Conservation (phyloP, 78 protist genomes). For the Dictyostelium capitatum region DNA sequence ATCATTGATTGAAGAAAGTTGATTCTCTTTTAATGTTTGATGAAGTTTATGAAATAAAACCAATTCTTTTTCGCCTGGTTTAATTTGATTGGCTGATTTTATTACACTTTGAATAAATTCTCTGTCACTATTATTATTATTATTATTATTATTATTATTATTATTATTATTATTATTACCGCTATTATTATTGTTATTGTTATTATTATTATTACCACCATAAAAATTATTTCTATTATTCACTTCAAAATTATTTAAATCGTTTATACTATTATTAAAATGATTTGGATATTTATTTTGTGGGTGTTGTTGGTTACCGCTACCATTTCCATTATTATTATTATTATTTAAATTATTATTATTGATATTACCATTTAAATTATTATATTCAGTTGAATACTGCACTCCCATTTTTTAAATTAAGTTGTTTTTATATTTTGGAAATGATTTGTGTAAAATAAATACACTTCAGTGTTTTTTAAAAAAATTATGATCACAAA, state of each 20-base stretch:
- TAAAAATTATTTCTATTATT: no score
- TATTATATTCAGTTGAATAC: background rate
- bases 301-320: background rate
- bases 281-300: background rate
- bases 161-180: background rate
- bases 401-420: background rate
- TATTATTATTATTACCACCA: background rate
- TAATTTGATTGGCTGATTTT: slow-evolving; percentile 13
- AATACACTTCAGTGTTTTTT: no score
- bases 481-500: no score
- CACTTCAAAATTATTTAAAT: no score
- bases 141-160: background rate
- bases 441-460: background rate
- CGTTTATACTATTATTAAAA: background rate
- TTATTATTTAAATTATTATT: background rate
- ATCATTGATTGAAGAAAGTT: background rate
- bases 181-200: background rate
- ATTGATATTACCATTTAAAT: background rate
- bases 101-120: slow-evolving; percentile 1
- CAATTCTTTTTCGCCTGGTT: background rate
- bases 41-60: slow-evolving; percentile 35
- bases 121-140: background rate
- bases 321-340: background rate
- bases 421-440: background rate
- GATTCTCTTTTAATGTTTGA: slow-evolving; percentile 10